Conservation (phyloP, 306 rosid genomes). For the Alnus glutinosa region DNA sequence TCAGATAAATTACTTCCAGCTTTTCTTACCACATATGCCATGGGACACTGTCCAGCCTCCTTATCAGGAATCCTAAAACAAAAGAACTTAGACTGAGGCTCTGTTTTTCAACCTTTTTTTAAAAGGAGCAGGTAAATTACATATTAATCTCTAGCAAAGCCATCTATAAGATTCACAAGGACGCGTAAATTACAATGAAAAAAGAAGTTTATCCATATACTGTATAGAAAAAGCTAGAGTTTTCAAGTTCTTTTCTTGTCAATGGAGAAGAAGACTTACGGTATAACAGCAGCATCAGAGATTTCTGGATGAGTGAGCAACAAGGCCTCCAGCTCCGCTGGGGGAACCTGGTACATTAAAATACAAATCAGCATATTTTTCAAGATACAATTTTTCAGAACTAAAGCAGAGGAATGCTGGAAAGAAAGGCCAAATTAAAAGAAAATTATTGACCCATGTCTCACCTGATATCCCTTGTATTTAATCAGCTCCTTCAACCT, state of each 20-base stretch:
- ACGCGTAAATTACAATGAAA: no score
- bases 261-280: conserved; percentile 49
- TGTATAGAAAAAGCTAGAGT: no score
- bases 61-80: conserved; percentile 68
- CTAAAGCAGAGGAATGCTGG: neutral
- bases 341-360: conserved; percentile 61
- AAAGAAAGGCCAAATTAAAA: neutral
- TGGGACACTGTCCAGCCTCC: conserved; percentile 85
- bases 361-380: conserved; percentile 6
- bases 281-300: conserved; percentile 90
- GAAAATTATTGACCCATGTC: neutral
- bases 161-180: neutral
- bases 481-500: conserved; percentile 90
- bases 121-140: neutral
- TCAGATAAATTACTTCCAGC: conserved; percentile 56
- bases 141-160: neutral
- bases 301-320: conserved; percentile 72
- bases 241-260: no score
- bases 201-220: no score
- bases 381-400: neutral
- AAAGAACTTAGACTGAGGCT: neutral
- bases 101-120: neutral
- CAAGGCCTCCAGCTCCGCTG: conserved; percentile 92
- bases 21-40: conserved; percentile 84
- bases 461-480: conserved; percentile 94